Evolutionary conservation across 768 basidiomycete genomes (phyloP), one percentile per base, ranked within the genome.

Genomic region (Serpula lacrymans): DNA sequence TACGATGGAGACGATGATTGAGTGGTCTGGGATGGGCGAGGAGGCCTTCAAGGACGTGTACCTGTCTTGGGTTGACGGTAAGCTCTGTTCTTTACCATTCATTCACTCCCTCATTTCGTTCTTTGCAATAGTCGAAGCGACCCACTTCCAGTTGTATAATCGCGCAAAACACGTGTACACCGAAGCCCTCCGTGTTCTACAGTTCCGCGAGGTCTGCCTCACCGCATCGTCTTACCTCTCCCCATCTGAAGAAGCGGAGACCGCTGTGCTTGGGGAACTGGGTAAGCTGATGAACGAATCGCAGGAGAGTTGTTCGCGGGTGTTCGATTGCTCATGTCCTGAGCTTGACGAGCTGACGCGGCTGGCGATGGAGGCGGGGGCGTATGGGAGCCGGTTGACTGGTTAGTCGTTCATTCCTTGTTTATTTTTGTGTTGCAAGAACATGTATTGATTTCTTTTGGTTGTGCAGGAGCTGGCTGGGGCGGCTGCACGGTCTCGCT

Each of bases 401-500:
- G 88, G 88, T 82, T 39, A n/a, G n/a, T n/a, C 36, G 67, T 57
- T 18, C 33, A 13, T 6, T 34, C 8, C 11, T 36, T 22, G 3
- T 42, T 12, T 10, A 13, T 3, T 3, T 8, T 2, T 7, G 8
- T 8, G 2, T 16, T 34, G 34, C 14, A 44, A 29, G 12, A 11
- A 14, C 2, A 16, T 7, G 33, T 46, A 22, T 30, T 37, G 18
- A 33, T 21, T 17, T 22, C 25, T 28, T 34, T 24, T 13, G 4
- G 42, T 2, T 20, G 11, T 34, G 4, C 45, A 87, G 86, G 88
- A 21, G 90, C 90, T 0, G 90, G 89, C 3, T 95, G 90, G 90
- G 92, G 92, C 26, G 91, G 91, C 5, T 92, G 89, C 53, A 86
- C 85, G 0, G 84, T 93, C 16, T 89, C 87, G 6, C 73, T 93